Percentiles rank a stretch among this genome's conserved stretches.
Conservation (phyloP, 177 flowering plant genomes). For the Vitis hybrid region DNA sequence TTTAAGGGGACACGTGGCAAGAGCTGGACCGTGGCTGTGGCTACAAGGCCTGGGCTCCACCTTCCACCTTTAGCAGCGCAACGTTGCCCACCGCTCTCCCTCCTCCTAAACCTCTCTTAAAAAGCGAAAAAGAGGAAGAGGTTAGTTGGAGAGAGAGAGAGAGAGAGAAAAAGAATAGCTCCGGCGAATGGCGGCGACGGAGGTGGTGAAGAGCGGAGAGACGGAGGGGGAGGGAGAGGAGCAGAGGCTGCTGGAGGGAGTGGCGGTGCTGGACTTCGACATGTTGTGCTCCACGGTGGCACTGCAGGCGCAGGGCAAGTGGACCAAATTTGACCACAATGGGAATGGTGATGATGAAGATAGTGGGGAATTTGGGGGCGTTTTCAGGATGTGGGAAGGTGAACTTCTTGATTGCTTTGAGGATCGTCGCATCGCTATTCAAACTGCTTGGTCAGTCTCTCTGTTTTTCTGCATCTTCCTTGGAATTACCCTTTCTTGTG, state of each 20-base stretch:
- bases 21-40: constrained; percentile 20
- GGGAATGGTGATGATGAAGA: constrained; percentile 20
- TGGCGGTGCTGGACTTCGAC: constrained; percentile 82
- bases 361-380: constrained; percentile 52
- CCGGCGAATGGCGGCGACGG: constrained; percentile 45
- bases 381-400: constrained; percentile 96
- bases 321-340: constrained; percentile 33
- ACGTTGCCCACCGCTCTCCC: constrained; percentile 10
- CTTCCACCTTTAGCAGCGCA: neutral
- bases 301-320: constrained; percentile 71
- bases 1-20: constrained; percentile 13
- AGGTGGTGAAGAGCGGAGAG: constrained; percentile 13
- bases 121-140: neutral
- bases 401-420: constrained; percentile 84
- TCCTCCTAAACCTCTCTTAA: neutral
- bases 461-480: constrained; percentile 1
- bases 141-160: neutral
- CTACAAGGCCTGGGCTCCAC: neutral
- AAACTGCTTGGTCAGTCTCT: constrained; percentile 60
- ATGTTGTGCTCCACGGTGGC: constrained; percentile 90
- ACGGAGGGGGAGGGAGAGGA: constrained; percentile 32
- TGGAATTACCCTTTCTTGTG: neutral
- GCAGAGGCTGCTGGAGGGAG: constrained; percentile 50
- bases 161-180: neutral
- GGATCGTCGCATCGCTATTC: constrained; percentile 68